These are phyloP conservation scores for Phytophthora tubulina DNA, from an alignment of 352 stramenopile genomes.

Conservation along the genomic window DNA sequence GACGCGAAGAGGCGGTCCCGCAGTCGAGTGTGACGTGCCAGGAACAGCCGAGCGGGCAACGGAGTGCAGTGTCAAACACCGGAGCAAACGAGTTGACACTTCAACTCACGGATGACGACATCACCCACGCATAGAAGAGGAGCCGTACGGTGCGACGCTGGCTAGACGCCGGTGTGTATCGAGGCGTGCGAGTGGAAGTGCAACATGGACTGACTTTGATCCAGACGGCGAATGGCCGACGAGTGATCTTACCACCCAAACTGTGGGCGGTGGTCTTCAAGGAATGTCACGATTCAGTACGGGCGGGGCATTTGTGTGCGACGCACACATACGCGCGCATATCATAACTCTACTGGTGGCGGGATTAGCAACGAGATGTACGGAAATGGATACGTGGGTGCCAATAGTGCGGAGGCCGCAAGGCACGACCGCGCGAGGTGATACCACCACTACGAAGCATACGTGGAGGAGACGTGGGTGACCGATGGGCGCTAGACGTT, in stretches of 20 bases:
- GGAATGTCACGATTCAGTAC: neutral
- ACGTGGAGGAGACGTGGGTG: neutral
- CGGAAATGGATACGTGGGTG: neutral
- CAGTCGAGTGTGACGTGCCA: too few relatives aligned
- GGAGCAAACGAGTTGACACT: too few relatives aligned
- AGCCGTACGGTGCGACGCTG: neutral
- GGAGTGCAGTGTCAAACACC: too few relatives aligned
- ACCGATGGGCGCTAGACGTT: neutral
- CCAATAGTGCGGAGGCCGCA: neutral
- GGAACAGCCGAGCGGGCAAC: too few relatives aligned
- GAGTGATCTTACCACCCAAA: neutral
- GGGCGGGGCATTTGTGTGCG: neutral
- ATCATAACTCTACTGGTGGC: neutral
- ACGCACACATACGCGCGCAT: neutral
- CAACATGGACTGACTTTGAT: neutral
- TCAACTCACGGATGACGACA: too few relatives aligned
- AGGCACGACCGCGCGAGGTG: neutral
- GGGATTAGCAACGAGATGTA: neutral
- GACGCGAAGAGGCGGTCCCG: too few relatives aligned
- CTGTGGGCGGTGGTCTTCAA: neutral
- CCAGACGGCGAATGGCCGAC: neutral
- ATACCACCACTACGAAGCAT: slow-evolving; percentile 4
- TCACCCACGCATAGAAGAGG: too few relatives aligned
- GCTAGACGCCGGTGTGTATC: neutral
- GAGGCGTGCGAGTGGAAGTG: neutral